Evolutionary conservation across 2,329 filamentous ascomycete species (phyloP).

Genomic region (Trichoderma simmonsii): DNA sequence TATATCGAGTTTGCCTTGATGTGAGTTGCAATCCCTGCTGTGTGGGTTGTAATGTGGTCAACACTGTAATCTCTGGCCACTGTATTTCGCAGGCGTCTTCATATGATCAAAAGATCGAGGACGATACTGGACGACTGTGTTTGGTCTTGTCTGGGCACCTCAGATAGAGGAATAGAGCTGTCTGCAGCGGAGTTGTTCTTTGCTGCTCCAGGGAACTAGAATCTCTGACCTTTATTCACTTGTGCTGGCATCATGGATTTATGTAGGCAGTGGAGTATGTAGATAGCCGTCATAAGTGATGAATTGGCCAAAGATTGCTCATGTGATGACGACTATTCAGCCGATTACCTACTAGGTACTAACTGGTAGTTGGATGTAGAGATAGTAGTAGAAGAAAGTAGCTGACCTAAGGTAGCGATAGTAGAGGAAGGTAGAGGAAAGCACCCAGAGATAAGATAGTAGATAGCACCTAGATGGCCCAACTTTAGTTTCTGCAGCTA

Average conservation of each 20-base stretch:
- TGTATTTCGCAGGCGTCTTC: not conserved
- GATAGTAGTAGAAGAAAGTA: not conserved
- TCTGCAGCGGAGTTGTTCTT: too few relatives aligned
- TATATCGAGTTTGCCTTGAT: not conserved
- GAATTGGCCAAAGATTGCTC: too few relatives aligned
- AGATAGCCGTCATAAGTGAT: too few relatives aligned
- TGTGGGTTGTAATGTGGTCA: fast-evolving
- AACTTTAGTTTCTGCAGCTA: not conserved
- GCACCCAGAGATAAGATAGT: not conserved
- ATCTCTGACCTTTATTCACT: too few relatives aligned
- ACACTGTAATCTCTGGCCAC: not conserved
- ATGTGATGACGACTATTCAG: too few relatives aligned
- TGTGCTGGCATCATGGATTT: too few relatives aligned
- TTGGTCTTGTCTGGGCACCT: not conserved
- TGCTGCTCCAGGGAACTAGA: too few relatives aligned
- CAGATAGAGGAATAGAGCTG: not conserved
- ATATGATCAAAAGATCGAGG: not conserved
- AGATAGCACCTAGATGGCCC: not conserved
- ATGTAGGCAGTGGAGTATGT: too few relatives aligned
- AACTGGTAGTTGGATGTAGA: too few relatives aligned
- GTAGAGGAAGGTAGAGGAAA: not conserved
- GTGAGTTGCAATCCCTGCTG: not conserved
- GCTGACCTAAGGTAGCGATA: not conserved
- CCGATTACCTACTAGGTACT: too few relatives aligned
- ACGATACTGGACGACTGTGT: not conserved